Evolutionary conservation across 768 basidiomycete species (phyloP).

Genomic region (Candolleomyces eurysporus): DNA sequence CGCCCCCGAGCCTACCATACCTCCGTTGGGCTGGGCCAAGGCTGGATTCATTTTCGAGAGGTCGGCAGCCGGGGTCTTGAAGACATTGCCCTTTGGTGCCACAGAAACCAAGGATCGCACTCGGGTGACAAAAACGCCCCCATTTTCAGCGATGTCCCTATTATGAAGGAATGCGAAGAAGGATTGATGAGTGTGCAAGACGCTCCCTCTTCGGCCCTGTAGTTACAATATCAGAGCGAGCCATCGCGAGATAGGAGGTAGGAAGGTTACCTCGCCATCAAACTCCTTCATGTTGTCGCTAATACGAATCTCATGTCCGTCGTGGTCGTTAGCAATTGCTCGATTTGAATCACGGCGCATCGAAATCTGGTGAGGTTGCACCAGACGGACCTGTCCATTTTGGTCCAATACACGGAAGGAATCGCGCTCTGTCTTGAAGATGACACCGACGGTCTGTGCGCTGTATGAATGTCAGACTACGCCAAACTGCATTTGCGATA

Average conservation of each 20-base stretch:
- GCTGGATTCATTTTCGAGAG: slow-evolving; percentile 92
- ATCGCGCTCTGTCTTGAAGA: slow-evolving; percentile 95
- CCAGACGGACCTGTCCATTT: slow-evolving; percentile 82
- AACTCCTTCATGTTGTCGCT: slow-evolving; percentile 93
- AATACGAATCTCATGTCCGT: slow-evolving; percentile 81
- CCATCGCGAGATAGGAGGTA: background rate
- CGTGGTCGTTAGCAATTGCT: slow-evolving; percentile 86
- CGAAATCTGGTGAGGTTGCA: slow-evolving; percentile 93
- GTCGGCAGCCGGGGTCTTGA: slow-evolving; percentile 65
- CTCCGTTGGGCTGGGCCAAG: slow-evolving; percentile 58
- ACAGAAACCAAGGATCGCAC: slow-evolving; percentile 79
- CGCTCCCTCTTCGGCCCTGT: slow-evolving; percentile 81
- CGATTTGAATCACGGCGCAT: slow-evolving; percentile 81
- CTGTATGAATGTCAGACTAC: slow-evolving; percentile 36
- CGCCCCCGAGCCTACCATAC: slow-evolving; percentile 76
- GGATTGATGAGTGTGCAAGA: slow-evolving; percentile 92
- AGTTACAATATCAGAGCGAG: slow-evolving; percentile 5
- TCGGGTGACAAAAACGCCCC: slow-evolving; percentile 92
- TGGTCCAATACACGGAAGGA: slow-evolving; percentile 96
- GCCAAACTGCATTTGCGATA: background rate
- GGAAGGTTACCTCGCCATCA: slow-evolving; percentile 70
- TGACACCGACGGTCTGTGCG: slow-evolving; percentile 91
- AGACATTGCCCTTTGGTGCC: slow-evolving; percentile 78
- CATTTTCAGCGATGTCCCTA: slow-evolving; percentile 85
- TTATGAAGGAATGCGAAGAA: slow-evolving; percentile 94